These are phyloP conservation scores for Phytopythium kandeliae DNA, from an alignment of 352 stramenopile genomes.

Conservation along the genomic window DNA sequence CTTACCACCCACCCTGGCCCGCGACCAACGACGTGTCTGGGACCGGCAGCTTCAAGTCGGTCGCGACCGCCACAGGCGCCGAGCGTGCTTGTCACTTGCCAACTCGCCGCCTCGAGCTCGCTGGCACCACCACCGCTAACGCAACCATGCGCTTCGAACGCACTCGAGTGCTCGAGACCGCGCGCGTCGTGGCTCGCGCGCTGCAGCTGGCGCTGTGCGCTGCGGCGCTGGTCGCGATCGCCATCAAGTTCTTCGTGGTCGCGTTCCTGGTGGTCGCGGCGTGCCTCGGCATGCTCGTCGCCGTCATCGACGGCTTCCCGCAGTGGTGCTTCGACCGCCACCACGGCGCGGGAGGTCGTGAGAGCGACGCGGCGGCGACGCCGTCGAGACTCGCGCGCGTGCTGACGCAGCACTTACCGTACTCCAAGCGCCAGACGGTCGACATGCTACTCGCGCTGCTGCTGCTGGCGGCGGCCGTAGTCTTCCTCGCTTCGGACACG, in stretches of 20 bases:
- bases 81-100: not conserved
- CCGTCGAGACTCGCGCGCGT: not conserved
- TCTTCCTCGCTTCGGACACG: constrained; percentile 5
- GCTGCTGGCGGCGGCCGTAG: not conserved
- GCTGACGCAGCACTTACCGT: constrained; percentile 3
- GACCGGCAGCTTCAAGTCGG: no score
- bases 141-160: not conserved
- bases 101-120: not conserved
- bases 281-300: constrained; percentile 1
- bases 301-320: not conserved
- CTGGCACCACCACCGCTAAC: not conserved
- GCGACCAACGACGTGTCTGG: no score
- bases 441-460: constrained; percentile 3
- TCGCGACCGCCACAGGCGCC: no score
- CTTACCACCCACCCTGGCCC: no score
- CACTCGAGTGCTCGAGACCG: not conserved
- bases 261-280: constrained; percentile 1
- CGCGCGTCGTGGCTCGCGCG: not conserved
- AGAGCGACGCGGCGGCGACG: not conserved
- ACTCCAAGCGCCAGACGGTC: constrained; percentile 4
- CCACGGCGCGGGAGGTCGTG: not conserved
- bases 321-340: not conserved
- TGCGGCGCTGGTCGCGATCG: constrained; percentile 2
- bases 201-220: constrained; percentile 4
- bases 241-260: constrained; percentile 6